Evolutionary conservation across 768 basidiomycete species (phyloP).

Genomic region (Boletus speciosus): DNA sequence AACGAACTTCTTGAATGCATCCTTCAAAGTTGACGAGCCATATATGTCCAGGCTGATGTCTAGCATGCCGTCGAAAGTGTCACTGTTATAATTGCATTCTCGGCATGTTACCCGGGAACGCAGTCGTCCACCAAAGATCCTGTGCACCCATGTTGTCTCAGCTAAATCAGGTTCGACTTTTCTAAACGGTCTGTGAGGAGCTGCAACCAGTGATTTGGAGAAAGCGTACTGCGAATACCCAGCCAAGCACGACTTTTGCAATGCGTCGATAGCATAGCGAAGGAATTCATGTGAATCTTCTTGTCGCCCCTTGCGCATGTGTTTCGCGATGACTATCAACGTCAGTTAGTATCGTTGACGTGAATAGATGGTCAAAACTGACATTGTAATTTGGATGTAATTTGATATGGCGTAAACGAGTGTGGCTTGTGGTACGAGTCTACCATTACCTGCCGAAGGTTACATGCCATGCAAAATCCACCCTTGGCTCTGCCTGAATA

Average conservation of each 20-base stretch:
- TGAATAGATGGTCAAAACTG: slow-evolving; percentile 24
- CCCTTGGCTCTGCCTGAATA: slow-evolving; percentile 39
- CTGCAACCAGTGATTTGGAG: neutral
- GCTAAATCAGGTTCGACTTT: slow-evolving; percentile 68
- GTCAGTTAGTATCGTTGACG: slow-evolving; percentile 4
- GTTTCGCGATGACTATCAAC: slow-evolving; percentile 80
- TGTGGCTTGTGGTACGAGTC: slow-evolving; percentile 47
- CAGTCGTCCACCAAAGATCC: slow-evolving; percentile 87
- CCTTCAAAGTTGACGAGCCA: slow-evolving; percentile 55
- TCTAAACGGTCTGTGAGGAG: slow-evolving; percentile 35
- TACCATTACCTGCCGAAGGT: slow-evolving; percentile 53
- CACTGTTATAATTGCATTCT: slow-evolving; percentile 81
- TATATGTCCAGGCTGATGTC: slow-evolving; percentile 92
- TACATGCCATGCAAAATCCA: slow-evolving; percentile 79
- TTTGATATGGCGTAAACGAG: slow-evolving; percentile 59
- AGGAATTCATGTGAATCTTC: slow-evolving; percentile 99
- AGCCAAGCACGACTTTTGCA: slow-evolving; percentile 81
- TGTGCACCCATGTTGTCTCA: slow-evolving; percentile 92
- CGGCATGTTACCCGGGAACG: slow-evolving; percentile 88
- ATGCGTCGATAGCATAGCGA: slow-evolving; percentile 85
- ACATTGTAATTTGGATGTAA: slow-evolving; percentile 73
- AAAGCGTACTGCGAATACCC: slow-evolving; percentile 64
- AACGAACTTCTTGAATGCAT: slow-evolving; percentile 77
- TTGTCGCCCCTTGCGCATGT: slow-evolving; percentile 87
- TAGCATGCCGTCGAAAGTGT: slow-evolving; percentile 93